phyloP scores from a whole-genome alignment of 257 asterid genomes.

The Hygrophila difformis region DNA sequence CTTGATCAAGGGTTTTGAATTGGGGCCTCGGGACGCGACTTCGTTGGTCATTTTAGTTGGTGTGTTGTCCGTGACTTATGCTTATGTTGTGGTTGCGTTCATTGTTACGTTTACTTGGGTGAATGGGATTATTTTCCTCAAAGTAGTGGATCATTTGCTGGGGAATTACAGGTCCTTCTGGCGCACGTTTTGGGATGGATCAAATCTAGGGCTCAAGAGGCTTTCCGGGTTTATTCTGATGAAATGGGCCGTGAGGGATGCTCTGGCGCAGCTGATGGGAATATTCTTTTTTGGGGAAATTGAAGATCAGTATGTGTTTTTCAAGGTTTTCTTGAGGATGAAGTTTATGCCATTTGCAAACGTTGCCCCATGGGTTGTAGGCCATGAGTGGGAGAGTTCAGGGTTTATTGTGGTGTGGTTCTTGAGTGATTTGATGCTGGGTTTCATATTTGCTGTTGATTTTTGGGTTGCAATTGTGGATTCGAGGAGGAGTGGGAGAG shows the following conservation, averaged over 20 bases:
- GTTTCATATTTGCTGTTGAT: constrained; percentile 64
- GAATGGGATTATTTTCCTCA: constrained; percentile 57
- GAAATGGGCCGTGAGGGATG: constrained; percentile 95
- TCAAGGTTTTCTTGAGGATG: constrained; percentile 65
- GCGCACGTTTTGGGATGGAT: constrained; percentile 69
- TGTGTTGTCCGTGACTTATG: constrained; percentile 48
- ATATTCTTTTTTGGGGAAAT: constrained; percentile 67
- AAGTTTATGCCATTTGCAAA: constrained; percentile 67
- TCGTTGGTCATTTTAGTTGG: constrained; percentile 52
- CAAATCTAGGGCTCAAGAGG: constrained; percentile 65
- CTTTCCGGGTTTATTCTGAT: constrained; percentile 69
- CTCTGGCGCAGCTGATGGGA: constrained; percentile 64
- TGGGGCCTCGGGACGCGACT: constrained; percentile 52
- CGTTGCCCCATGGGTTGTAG: constrained; percentile 67
- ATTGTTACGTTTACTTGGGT: constrained; percentile 71
- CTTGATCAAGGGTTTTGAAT: constrained; percentile 57
- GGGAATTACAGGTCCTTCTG: constrained; percentile 45
- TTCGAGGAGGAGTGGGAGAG: constrained; percentile 79
- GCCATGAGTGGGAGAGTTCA: constrained; percentile 73
- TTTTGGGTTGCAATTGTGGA: constrained; percentile 83
- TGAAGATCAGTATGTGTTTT: constrained; percentile 60
- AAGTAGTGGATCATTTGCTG: constrained; percentile 60
- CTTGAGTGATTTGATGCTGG: constrained; percentile 57
- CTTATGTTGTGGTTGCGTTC: constrained; percentile 62
- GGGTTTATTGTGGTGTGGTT: constrained; percentile 57